Evolutionary conservation across 495 filamentous ascomycete species (phyloP), one percentile per base, ranked within the genome.

Genomic region (Copromyces sp.): DNA sequence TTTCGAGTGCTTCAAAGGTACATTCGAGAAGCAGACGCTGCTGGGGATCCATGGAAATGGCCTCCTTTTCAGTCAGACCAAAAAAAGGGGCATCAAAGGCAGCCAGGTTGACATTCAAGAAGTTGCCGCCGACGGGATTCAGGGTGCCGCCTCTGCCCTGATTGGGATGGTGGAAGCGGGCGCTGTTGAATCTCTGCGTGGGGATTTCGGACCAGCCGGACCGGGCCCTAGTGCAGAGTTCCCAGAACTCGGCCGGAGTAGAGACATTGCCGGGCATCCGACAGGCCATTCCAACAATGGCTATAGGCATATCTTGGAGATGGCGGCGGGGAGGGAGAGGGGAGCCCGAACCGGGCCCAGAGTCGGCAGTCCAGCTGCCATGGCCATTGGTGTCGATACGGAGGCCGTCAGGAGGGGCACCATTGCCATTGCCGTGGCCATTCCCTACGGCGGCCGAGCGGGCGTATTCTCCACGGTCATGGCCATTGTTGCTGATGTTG

Each of bases 41-140:
- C 76, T 93, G 92, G 8, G 94, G 93, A 77, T 97, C 93, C 70
- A 94, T 92, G 29, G 93, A 91, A 59, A 90, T 88, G 9, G 93
- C 93, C 82, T 97, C 84, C 73, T 83, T 82, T 71, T 82, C 79
- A 84, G 91, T 72, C 86, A 97, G 90, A 77, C 92, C 94, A 87
- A 96, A 97, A 82, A 97, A 97, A 0, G 90, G 87, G 29, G 93
- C 90, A 73, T 97, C 93, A 74, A 95, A 97, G 3, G 90, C 84
- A 9, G 90, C 88, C 0, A 93, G 89, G 75, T 96, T 75, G 87
- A 88, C 79, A 73, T 82, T 80, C 70, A 95, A 90, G 81, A 93
- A 97, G 81, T 91, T 92, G 4, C 93, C 93, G 69, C 91, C 94
- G 12, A 91, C 88, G 0, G 92, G 91, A 59, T 88, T 91, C 72